Conservation (phyloP, 176 grass and related monocot genomes). For the Bonia amplexicaulis region DNA sequence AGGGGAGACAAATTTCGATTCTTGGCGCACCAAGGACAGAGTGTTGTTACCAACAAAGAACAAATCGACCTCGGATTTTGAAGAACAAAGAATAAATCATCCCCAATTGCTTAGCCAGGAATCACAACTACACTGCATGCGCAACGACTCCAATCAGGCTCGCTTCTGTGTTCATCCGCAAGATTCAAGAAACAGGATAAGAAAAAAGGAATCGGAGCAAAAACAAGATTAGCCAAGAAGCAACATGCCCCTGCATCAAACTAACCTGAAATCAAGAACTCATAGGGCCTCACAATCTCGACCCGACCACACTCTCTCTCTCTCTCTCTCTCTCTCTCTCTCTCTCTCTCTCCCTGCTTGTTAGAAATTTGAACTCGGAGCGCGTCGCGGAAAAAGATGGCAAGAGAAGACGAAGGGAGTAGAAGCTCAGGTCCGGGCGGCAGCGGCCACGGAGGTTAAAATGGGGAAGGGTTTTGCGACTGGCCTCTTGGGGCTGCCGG, state of each 20-base stretch:
- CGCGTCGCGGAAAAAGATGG: not conserved
- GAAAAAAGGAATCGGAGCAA: not conserved
- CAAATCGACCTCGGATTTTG: not conserved
- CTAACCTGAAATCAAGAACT: slow-evolving; percentile 31
- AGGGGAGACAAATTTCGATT: not conserved
- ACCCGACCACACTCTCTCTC: not conserved
- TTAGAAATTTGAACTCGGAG: slow-evolving; percentile 18
- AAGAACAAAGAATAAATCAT: not conserved
- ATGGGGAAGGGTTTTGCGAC: not conserved
- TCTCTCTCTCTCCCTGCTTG: not conserved
- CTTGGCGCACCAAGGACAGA: not conserved
- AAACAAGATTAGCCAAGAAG: not conserved
- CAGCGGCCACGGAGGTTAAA: slow-evolving; percentile 16
- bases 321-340: not conserved
- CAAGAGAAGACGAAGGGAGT: not conserved
- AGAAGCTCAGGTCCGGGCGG: slow-evolving; percentile 2
- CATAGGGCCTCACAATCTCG: not conserved
- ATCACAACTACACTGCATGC: not conserved
- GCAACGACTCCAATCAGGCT: no score
- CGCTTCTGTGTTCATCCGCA: not conserved
- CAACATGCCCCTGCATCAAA: not conserved
- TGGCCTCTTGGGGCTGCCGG: no score
- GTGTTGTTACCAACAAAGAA: not conserved
- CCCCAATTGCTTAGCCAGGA: not conserved
- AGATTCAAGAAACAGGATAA: not conserved